A percentile compares a stretch with the other conserved stretches of the same genome.
Conservation (phyloP, 1,139 yeast species). For the Trichomonascaceae sp. region DNA sequence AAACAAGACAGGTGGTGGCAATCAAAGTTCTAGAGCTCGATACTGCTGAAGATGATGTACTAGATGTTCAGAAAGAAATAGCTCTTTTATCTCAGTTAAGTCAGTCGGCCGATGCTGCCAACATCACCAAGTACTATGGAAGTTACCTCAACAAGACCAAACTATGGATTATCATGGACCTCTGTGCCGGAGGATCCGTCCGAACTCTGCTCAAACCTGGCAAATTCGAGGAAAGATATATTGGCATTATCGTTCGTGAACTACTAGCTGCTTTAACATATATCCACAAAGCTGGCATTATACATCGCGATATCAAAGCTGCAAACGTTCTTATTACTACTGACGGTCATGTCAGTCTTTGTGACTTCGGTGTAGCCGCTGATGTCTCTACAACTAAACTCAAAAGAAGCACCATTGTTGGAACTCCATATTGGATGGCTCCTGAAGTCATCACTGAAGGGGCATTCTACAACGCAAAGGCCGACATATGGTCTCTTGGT, state of each 20-base stretch:
- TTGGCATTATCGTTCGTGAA: constrained; percentile 78
- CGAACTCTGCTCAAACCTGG: constrained; percentile 87
- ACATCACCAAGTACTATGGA: constrained; percentile 89
- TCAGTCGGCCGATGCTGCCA: constrained; percentile 55
- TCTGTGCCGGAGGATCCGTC: constrained; percentile 95
- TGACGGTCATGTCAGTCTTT: constrained; percentile 83
- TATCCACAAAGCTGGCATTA: constrained; percentile 85
- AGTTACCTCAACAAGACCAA: constrained; percentile 80
- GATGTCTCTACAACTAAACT: constrained; percentile 71
- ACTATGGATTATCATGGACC: constrained; percentile 96
- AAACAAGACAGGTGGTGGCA: constrained; percentile 75
- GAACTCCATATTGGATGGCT: constrained; percentile 99
- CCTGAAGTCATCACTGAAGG: constrained; percentile 98
- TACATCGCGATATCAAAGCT: constrained; percentile 93
- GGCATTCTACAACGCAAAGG: constrained; percentile 73
- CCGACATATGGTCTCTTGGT: constrained; percentile 92
- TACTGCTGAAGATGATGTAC: constrained; percentile 89
- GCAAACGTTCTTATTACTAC: constrained; percentile 87
- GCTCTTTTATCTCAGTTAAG: constrained; percentile 78
- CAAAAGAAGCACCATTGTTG: constrained; percentile 92
- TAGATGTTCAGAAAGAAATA: constrained; percentile 90
- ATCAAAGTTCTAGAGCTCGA: constrained; percentile 89
- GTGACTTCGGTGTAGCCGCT: constrained; percentile 99
- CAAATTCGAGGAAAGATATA: constrained; percentile 73
- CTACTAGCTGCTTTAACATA: constrained; percentile 67